A percentile compares a stretch with the other conserved stretches of the same genome.
phyloP scores from a whole-genome alignment of 2,329 filamentous ascomycete species.

The Claviceps sp. region DNA sequence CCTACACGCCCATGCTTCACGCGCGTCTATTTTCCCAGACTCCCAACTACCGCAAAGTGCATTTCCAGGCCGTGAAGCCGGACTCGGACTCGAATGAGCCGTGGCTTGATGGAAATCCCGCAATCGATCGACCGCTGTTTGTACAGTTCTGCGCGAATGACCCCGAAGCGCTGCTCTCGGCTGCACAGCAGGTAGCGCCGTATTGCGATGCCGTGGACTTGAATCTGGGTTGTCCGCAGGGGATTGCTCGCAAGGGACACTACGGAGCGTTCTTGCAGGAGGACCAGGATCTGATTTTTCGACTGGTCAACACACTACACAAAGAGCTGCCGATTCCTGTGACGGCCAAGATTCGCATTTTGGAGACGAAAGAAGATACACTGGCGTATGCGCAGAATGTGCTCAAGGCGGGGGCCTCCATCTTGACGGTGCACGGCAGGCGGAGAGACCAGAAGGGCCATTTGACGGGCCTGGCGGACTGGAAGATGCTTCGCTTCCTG shows the following conservation, averaged over 20 bases:
- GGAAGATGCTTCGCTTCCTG: slow-evolving; percentile 70
- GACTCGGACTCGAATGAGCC: slow-evolving; percentile 18
- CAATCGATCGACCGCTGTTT: slow-evolving; percentile 75
- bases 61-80: slow-evolving; percentile 58
- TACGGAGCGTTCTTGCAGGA: slow-evolving; percentile 95
- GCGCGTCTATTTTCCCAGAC: slow-evolving; percentile 75
- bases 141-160: slow-evolving; percentile 96
- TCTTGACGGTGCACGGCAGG: slow-evolving; percentile 84
- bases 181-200: slow-evolving; percentile 65
- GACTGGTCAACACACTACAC: slow-evolving; percentile 75
- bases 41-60: slow-evolving; percentile 59
- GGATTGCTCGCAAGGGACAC: slow-evolving; percentile 78
- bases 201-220: slow-evolving; percentile 93
- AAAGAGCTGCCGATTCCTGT: slow-evolving; percentile 67
- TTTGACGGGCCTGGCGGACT: slow-evolving; percentile 85
- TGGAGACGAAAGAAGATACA: slow-evolving; percentile 77
- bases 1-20: slow-evolving; percentile 95
- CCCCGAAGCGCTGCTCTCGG: slow-evolving; percentile 62
- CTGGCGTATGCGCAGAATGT: slow-evolving; percentile 83
- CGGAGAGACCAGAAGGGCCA: slow-evolving; percentile 90
- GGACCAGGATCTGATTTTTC: slow-evolving; percentile 69
- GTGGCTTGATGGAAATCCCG: slow-evolving; percentile 77
- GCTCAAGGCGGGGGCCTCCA: slow-evolving; percentile 75
- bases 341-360: slow-evolving; percentile 85
- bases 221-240: slow-evolving; percentile 91